Conservation (phyloP, 2,329 filamentous ascomycete genomes). For the Polychaeton citri region DNA sequence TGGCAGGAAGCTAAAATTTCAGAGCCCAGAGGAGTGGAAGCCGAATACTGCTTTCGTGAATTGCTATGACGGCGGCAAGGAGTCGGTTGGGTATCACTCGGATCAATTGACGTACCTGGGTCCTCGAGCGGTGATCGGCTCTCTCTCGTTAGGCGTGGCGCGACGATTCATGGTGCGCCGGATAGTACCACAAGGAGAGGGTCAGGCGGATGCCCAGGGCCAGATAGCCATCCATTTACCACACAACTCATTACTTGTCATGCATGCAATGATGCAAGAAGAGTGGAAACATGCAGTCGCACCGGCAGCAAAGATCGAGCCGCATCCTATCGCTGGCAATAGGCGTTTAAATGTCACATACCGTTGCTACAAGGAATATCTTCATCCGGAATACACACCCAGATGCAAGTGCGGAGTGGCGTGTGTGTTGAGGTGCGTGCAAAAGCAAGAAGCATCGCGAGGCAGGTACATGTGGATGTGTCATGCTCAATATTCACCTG, state of each 20-base stretch:
- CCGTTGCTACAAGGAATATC: conserved; percentile 62
- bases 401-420: conserved; percentile 63
- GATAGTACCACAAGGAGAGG: conserved; percentile 44
- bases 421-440: conserved; percentile 60
- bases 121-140: conserved; percentile 77
- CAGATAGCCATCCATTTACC: conserved; percentile 89
- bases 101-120: conserved; percentile 91
- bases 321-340: conserved; percentile 69
- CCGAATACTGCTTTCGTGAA: conserved; percentile 93
- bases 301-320: conserved; percentile 62
- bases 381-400: conserved; percentile 69
- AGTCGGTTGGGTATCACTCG: conserved; percentile 83
- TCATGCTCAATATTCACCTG: conserved; percentile 58
- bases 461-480: conserved; percentile 94
- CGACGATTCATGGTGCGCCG: conserved; percentile 80
- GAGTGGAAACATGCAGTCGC: conserved; percentile 86
- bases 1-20: conserved; percentile 62
- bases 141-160: conserved; percentile 80
- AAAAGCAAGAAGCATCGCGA: conserved; percentile 60
- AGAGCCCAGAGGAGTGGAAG: conserved; percentile 59
- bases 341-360: conserved; percentile 90
- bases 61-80: conserved; percentile 68
- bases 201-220: conserved; percentile 51
- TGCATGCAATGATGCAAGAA: conserved; percentile 98
- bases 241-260: conserved; percentile 84